These are phyloP conservation scores for Coniosporium apollinis DNA, from an alignment of 495 filamentous ascomycete species.

Conservation along the genomic window DNA sequence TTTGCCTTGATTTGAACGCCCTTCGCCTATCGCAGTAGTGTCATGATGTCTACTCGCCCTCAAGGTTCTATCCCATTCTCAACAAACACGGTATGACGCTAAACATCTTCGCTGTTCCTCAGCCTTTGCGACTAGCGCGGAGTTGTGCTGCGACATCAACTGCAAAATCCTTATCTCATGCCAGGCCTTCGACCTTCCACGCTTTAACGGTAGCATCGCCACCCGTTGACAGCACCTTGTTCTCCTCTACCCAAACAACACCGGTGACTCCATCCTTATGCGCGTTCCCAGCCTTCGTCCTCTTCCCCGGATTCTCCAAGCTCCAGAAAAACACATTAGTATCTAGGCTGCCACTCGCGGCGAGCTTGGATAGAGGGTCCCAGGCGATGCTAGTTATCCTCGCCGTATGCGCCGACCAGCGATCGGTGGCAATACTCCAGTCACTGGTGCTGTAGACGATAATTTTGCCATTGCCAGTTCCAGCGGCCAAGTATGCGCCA, in stretches of 20 bases:
- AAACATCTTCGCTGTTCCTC: too few species aligned
- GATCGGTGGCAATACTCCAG: slow-evolving; percentile 46
- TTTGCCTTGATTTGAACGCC: too few species aligned
- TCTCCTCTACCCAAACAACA: slow-evolving; percentile 59
- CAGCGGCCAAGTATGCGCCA: slow-evolving; percentile 58
- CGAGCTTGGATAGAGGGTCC: slow-evolving; percentile 57
- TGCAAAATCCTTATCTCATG: too few species aligned
- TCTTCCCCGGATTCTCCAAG: slow-evolving; percentile 60
- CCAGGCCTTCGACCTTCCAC: slow-evolving; percentile 53
- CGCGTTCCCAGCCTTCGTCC: slow-evolving; percentile 63
- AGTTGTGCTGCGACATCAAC: too few species aligned
- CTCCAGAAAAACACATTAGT: slow-evolving; percentile 90
- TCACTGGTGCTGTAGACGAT: slow-evolving; percentile 48
- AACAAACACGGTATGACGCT: too few species aligned
- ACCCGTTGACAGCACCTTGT: slow-evolving; percentile 57
- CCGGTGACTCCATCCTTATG: slow-evolving; percentile 92
- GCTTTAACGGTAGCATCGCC: slow-evolving; percentile 83
- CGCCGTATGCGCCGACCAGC: slow-evolving; percentile 87
- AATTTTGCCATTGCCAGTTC: slow-evolving; percentile 74
- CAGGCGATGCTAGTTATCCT: slow-evolving; percentile 71
- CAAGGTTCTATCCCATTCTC: too few species aligned
- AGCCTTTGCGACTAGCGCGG: too few species aligned
- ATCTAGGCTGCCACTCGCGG: slow-evolving; percentile 72
- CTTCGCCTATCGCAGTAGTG: too few species aligned
- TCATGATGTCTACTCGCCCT: too few species aligned